Base-by-base conservation (phyloP, 495 filamentous ascomycete genomes). In the Amniculicola lignicola region DNA sequence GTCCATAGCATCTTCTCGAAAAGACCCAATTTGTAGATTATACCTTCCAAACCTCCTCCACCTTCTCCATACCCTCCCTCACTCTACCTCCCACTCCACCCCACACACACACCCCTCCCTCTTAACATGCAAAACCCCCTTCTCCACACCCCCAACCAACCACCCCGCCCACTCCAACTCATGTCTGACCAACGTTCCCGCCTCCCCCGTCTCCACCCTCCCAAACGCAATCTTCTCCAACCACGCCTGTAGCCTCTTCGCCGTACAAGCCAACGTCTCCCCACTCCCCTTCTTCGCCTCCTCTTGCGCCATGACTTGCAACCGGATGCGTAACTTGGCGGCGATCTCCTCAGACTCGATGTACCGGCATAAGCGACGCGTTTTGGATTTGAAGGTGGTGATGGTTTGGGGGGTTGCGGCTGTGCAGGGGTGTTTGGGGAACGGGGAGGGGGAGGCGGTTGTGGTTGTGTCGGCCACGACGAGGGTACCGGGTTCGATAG, bases 61-160 rank as follows among this genome's bases (percentile, higher is more conserved):
- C 25, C 35, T 16, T 16, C 41, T 23, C 10, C 28, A 31, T 2
- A 25, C 48, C 18, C 29, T 41, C n/a, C 10, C 31, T 24, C 21
- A 10, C 3, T 15, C 23, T 15, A 15, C 14, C 2, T 28, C 25
- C 51, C 51, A 55, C 22, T 40, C 19, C 1, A 10, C 3, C 43
- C 45, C 9, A 43, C 55, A 59, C 37, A 14, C 22, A 42, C 55
- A 52, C 6, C 22, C 39, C 33, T 24, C 28, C 21, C 10, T 19
- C 46, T 37, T 39, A 25, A 53, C 25, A 48, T 60, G 57, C 40
- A 60, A 27, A 21, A 60, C 40, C 4, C 57, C 57, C n/a, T 16
- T 19, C 25, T 11, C 22, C n/a, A n/a, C 6, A 16, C 41, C 49
- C 19, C 28, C 40, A 19, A 12, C 4, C 4, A 59, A 27, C 56